Evolutionary conservation across 1,284 basidiomycete genomes (phyloP).

Genomic region (Schizophyllum commune): DNA sequence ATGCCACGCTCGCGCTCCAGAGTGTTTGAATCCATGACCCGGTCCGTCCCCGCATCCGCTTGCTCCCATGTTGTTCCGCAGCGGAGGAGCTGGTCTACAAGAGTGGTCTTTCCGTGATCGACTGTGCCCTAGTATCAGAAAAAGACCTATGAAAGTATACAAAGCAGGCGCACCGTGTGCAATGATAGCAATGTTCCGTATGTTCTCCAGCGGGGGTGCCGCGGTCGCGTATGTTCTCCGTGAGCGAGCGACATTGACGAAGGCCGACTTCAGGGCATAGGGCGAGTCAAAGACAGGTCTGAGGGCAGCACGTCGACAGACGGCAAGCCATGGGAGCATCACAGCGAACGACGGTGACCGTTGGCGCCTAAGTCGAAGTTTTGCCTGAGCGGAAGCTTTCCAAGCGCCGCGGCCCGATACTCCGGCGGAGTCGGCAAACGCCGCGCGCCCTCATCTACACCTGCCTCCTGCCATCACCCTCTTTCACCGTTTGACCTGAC

Average conservation of each 20-base stretch:
- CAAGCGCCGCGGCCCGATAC: no score
- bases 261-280: neutral
- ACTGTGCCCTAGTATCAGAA: constrained; percentile 19
- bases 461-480: no score
- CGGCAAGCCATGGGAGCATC: neutral
- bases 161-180: constrained; percentile 16
- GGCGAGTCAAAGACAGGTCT: neutral
- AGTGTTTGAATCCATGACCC: constrained; percentile 43
- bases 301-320: neutral
- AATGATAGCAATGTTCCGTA: constrained; percentile 23
- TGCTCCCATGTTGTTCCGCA: constrained; percentile 36
- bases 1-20: constrained; percentile 42
- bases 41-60: constrained; percentile 26
- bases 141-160: neutral
- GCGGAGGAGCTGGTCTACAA: constrained; percentile 40
- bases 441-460: no score
- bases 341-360: neutral
- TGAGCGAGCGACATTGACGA: neutral
- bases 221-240: constrained; percentile 5
- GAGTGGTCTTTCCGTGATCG: constrained; percentile 44
- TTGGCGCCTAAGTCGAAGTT: neutral
- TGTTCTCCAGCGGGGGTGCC: constrained; percentile 13
- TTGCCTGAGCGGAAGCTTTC: neutral
- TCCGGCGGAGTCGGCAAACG: no score
- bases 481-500: no score